A percentile compares a stretch with the other conserved stretches of the same genome.
phyloP scores from a whole-genome alignment of 176 grass and related monocot genomes.

The Bothriochloa decipiens region DNA sequence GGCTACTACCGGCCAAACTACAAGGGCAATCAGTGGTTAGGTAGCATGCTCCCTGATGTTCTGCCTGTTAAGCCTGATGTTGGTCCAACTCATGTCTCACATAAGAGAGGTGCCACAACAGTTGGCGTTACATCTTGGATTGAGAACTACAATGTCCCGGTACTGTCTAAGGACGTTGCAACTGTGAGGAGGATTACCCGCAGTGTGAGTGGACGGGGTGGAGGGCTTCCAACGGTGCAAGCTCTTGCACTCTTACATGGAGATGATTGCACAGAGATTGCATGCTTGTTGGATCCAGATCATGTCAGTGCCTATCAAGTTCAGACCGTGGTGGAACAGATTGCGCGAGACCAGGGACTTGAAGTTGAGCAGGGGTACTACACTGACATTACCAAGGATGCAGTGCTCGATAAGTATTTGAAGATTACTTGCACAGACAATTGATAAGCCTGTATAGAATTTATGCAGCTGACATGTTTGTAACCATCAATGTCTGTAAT shows the following conservation, averaged over 20 bases:
- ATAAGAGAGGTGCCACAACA: conserved; percentile 51
- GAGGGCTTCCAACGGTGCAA: conserved; percentile 66
- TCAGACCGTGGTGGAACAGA: conserved; percentile 63
- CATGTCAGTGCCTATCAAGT: conserved; percentile 53
- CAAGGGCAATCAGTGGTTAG: conserved; percentile 56
- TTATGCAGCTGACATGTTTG: neutral
- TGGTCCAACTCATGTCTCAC: conserved; percentile 41
- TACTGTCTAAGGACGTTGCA: conserved; percentile 51
- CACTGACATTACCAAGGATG: conserved; percentile 76
- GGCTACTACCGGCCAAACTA: conserved; percentile 65
- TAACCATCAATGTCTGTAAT: conserved; percentile 7
- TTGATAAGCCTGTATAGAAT: conserved; percentile 19
- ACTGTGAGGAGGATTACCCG: conserved; percentile 60
- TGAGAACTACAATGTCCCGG: conserved; percentile 61
- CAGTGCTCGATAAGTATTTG: conserved; percentile 59
- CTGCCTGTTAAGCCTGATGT: conserved; percentile 58
- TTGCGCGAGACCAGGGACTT: conserved; percentile 58
- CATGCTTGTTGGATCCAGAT: conserved; percentile 67
- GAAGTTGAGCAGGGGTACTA: conserved; percentile 72
- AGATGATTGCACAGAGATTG: conserved; percentile 61
- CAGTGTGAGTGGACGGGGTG: conserved; percentile 52
- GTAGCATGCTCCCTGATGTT: conserved; percentile 49
- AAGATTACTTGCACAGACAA: conserved; percentile 34
- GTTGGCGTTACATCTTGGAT: conserved; percentile 57
- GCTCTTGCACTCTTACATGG: conserved; percentile 64